Base-by-base conservation (phyloP, 306 rosid species). In the Cucurbita argyrosperma region DNA sequence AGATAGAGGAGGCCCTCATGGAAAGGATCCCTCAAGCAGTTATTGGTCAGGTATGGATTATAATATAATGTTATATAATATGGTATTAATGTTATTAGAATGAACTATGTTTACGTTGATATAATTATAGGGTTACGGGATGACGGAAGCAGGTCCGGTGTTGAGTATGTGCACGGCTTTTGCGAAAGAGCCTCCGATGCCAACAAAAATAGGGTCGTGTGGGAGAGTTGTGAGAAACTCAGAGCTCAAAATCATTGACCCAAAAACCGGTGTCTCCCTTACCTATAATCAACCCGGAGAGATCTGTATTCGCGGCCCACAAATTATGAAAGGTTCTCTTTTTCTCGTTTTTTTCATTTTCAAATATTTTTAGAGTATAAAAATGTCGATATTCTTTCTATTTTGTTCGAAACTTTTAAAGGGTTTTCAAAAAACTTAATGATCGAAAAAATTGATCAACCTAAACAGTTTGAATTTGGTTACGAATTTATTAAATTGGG, bases 131-230 rank as follows among this genome's bases (percentile, higher is more conserved):
- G 97, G 98, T 0, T 93, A 93, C 38, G 98, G 98, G 11, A 93
- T 93, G 98, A 93, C 98, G 0, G 98, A 93, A 80, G 98, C 98
- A 1, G 98, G 98, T 10, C 97, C 98, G 0, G 97, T 90, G 53
- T 49, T 93, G 6, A 81, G 96, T 3, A 90, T 90, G 97, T 86
- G 90, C 61, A 52, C 83, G 42, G 87, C 84, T 0, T 90, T 90
- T 58, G 98, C 98, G 40, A 89, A 84, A 83, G 78, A 90, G 13
- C 84, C 64, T 10, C n/a, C 96, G 0, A 76, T 84, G 26, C 80
- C 86, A 23, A 80, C 83, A 39, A 93, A 89, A 52, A 84, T 96
- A 18, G 98, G 96, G 0, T 87, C 98, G 5, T 90, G 98, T 49
- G 97, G 98, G 11, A 82, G 87, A 0, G 97, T 89, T 0, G 92